Evolutionary conservation across 805 yeast genomes (phyloP).

Genomic region (Saccharomycopsis sp.): DNA sequence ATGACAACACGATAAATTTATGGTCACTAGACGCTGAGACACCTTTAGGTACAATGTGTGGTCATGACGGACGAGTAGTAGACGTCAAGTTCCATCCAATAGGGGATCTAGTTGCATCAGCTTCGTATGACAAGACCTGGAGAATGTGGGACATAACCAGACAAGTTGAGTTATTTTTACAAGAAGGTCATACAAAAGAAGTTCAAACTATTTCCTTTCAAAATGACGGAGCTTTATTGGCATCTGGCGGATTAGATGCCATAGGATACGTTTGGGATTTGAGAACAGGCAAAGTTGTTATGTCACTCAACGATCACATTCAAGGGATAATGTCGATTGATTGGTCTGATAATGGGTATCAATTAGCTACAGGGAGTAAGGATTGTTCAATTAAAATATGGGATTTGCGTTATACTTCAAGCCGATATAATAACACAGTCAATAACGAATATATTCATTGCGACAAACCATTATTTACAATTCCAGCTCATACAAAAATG

Average conservation of each 20-base stretch:
- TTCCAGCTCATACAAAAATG: slow-evolving; percentile 71
- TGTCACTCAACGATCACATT: slow-evolving; percentile 58
- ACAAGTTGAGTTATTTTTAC: slow-evolving; percentile 47
- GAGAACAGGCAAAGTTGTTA: slow-evolving; percentile 62
- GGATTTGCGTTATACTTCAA: slow-evolving; percentile 58
- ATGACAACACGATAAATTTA: slow-evolving; percentile 35
- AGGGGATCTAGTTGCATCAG: slow-evolving; percentile 49
- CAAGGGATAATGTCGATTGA: slow-evolving; percentile 63
- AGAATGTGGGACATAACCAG: slow-evolving; percentile 69
- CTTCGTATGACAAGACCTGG: slow-evolving; percentile 87
- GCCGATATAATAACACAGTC: slow-evolving; percentile 24
- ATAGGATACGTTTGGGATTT: slow-evolving; percentile 78
- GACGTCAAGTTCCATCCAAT: slow-evolving; percentile 60
- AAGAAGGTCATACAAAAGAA: slow-evolving; percentile 82
- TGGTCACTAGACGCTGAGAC: slow-evolving; percentile 27
- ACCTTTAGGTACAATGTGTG: slow-evolving; percentile 28
- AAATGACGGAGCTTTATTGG: slow-evolving; percentile 68
- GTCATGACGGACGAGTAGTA: slow-evolving; percentile 53
- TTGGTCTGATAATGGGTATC: slow-evolving; percentile 73
- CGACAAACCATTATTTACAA: slow-evolving; percentile 29
- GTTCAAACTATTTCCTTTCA: slow-evolving; percentile 59
- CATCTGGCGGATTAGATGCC: slow-evolving; percentile 76
- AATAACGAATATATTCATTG: slow-evolving; percentile 15
- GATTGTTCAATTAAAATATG: slow-evolving; percentile 77
- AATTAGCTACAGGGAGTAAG: slow-evolving; percentile 76